Evolutionary conservation across 805 yeast species (phyloP), one percentile per base, ranked within the genome.

Genomic region (Candida hispaniensis): DNA sequence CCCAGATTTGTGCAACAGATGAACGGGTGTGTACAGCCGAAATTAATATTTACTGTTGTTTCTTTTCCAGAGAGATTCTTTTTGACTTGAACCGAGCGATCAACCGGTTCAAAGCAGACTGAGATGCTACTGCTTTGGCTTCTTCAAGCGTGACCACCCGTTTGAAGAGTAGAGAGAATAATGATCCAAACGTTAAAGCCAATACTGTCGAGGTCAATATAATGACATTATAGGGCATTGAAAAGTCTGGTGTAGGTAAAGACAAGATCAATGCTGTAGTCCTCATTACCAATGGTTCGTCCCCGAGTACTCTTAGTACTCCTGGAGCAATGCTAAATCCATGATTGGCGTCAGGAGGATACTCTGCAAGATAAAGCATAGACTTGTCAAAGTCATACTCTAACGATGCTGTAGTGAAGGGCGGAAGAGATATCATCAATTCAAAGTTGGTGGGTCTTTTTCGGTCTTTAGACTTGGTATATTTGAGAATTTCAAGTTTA

Each of bases 311-410:
- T 2, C 78, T 68, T 8, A 83, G 64, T 7, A 82, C 78, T 4
- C 94, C 94, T 0, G 97, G 94, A 14, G 91, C 91, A 26, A 91
- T 73, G 41, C 86, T 88, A 57, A 91, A 91, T 1, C 98, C 98
- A 48, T 91, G 96, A 54, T 91, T 91, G 2, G 98, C 97, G 62
- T 91, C 98, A 1, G 98, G 98, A n/a, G 98, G 98, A 50, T 91
- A 91, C 54, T 91, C 97, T 3, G 85, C 79, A 42, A 80, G 75
- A 39, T 77, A 67, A 18, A 91, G 64, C 52, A 91, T 64, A 0
- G 94, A 75, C 54, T 86, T 91, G 52, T 91, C 97, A 51, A 88
- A 86, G 39, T 76, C 71, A 52, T 80, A 80, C 3, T 78, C 72
- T 34, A 83, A 46, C 1, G 77, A 66, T 27, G 79, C 54, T 5